Percentiles rank a stretch among this genome's conserved stretches.
Evolutionary conservation across 352 stramenopile genomes (phyloP).

Genomic region (Phytopythium delawarense): DNA sequence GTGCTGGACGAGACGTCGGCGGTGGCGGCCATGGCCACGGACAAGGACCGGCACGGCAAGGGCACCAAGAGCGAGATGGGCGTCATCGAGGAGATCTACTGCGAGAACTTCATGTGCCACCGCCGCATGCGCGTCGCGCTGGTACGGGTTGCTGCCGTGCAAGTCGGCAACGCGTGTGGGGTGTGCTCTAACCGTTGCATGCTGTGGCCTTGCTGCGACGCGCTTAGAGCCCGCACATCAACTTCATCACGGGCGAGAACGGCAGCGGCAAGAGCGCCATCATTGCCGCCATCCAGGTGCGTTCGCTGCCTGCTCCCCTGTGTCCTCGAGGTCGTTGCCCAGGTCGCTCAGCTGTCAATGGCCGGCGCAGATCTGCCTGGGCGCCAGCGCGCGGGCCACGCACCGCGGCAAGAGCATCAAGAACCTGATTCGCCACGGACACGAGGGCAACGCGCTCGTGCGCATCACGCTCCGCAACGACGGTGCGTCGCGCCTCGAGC

Average conservation of each 20-base stretch:
- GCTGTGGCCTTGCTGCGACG: background rate
- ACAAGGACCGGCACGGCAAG: conserved; percentile 24
- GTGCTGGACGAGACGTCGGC: conserved; percentile 5
- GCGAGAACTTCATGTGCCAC: conserved; percentile 99
- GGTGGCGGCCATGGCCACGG: background rate
- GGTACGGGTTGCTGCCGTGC: conserved; percentile 10
- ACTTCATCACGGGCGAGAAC: conserved; percentile 91
- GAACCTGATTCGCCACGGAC: conserved; percentile 93
- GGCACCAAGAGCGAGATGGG: conserved; percentile 76
- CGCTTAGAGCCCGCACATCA: conserved; percentile 58
- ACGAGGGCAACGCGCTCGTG: conserved; percentile 83
- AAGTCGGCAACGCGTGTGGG: background rate
- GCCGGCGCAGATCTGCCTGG: conserved; percentile 90
- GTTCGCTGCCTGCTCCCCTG: conserved; percentile 2
- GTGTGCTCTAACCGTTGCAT: conserved; percentile 1
- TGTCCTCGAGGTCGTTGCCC: background rate
- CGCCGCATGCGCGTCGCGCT: conserved; percentile 89
- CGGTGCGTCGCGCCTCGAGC: conserved; percentile 12
- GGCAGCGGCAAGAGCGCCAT: conserved; percentile 97
- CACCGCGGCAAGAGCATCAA: conserved; percentile 94
- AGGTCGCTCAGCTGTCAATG: background rate
- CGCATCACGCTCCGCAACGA: conserved; percentile 93
- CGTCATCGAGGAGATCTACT: conserved; percentile 94
- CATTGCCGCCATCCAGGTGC: conserved; percentile 96
- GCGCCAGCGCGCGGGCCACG: conserved; percentile 89